Percentiles rank a stretch among this genome's conserved stretches.
Evolutionary conservation across 2,329 filamentous ascomycete genomes (phyloP).

Genomic region (Hypoxylon sp.): DNA sequence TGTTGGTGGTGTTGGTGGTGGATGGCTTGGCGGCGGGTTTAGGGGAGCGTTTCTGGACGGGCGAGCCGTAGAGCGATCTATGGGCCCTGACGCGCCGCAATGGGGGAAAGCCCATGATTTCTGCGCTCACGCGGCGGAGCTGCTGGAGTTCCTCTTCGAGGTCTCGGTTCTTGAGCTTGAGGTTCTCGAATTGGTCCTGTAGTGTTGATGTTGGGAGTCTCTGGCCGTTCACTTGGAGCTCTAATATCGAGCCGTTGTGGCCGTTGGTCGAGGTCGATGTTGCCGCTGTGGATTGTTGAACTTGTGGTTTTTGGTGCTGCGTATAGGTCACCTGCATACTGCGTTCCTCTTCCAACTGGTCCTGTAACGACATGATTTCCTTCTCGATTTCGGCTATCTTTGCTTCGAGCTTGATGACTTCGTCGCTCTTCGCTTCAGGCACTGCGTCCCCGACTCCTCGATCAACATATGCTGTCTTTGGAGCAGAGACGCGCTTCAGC

Average conservation of each 20-base stretch:
- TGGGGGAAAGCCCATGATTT: slow-evolving; percentile 9
- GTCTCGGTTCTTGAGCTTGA: slow-evolving; percentile 9
- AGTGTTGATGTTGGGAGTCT: background rate
- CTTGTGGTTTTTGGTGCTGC: background rate
- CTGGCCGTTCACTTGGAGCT: background rate
- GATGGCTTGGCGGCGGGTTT: background rate
- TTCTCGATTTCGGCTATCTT: background rate
- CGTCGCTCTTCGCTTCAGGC: background rate
- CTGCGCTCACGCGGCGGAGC: background rate
- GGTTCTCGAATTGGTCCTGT: background rate
- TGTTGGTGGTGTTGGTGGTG: too few relatives aligned
- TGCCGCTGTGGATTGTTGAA: background rate
- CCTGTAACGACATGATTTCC: background rate
- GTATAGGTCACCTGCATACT: background rate
- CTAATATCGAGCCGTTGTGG: background rate
- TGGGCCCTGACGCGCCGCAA: slow-evolving; percentile 1
- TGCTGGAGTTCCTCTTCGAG: slow-evolving; percentile 5
- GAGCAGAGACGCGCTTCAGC: background rate
- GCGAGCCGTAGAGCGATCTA: background rate
- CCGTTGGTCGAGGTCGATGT: background rate
- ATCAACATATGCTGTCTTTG: background rate
- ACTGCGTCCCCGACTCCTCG: background rate
- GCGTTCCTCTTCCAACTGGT: slow-evolving; percentile 1
- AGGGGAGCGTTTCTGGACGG: background rate
- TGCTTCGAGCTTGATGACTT: background rate